Conservation (phyloP, 768 basidiomycete species). For the Boletellus emodensis region DNA sequence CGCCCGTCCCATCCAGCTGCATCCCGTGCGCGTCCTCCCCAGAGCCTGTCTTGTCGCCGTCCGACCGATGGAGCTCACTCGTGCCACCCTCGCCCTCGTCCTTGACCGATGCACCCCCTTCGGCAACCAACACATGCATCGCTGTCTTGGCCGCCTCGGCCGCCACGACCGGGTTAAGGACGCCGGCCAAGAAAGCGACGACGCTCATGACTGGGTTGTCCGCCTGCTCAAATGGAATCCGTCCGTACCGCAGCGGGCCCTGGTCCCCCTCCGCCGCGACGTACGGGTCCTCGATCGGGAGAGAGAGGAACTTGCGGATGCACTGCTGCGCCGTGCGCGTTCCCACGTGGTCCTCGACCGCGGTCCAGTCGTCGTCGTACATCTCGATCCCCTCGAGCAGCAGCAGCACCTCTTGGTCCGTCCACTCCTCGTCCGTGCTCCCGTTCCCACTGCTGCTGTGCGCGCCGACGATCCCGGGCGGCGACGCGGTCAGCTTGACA, state of each 20-base stretch:
- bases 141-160: slow-evolving; percentile 93
- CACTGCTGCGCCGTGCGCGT: slow-evolving; percentile 92
- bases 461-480: slow-evolving; percentile 20
- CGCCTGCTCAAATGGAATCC: slow-evolving; percentile 88
- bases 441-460: slow-evolving; percentile 15
- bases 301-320: slow-evolving; percentile 88
- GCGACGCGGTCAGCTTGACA: slow-evolving; percentile 64
- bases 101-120: slow-evolving; percentile 36
- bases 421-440: slow-evolving; percentile 67
- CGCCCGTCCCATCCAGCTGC: slow-evolving; percentile 29
- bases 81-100: slow-evolving; percentile 13
- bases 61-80: too few relatives aligned
- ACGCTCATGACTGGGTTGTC: slow-evolving; percentile 99
- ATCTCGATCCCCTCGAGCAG: slow-evolving; percentile 97
- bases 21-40: slow-evolving; percentile 3
- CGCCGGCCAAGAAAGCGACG: slow-evolving; percentile 93
- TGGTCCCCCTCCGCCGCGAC: slow-evolving; percentile 71
- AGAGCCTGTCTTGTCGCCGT: too few relatives aligned
- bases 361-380: slow-evolving; percentile 96
- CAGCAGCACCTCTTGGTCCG: slow-evolving; percentile 83
- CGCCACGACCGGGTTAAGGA: slow-evolving; percentile 85
- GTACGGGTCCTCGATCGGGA: slow-evolving; percentile 97
- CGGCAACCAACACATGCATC: slow-evolving; percentile 70
- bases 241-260: slow-evolving; percentile 69
- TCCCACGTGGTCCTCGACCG: slow-evolving; percentile 89